phyloP scores from a whole-genome alignment of 2,329 filamentous ascomycete species.

The Penicillium capsulatum region DNA sequence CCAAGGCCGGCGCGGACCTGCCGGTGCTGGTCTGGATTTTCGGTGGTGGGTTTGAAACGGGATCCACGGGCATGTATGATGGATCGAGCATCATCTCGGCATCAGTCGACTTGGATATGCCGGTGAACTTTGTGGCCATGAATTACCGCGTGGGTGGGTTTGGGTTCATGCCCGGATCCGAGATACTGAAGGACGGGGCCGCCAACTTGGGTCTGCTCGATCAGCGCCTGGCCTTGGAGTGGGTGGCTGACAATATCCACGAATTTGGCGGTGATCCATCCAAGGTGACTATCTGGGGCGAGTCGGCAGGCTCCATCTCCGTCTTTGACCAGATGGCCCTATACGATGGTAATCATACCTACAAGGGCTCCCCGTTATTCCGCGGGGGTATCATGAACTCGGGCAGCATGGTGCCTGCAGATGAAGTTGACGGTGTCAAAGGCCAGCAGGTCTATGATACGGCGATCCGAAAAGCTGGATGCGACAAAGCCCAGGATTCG shows the following conservation, averaged over 20 bases:
- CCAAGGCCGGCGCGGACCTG: constrained; percentile 52
- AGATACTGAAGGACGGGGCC: constrained; percentile 63
- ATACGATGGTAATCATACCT: constrained; percentile 67
- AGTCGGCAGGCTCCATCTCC: constrained; percentile 67
- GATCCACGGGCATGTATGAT: constrained; percentile 47
- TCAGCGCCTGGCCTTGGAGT: constrained; percentile 67
- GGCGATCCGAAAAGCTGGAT: constrained; percentile 47
- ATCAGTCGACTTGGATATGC: constrained; percentile 52
- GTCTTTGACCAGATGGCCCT: constrained; percentile 72
- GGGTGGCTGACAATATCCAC: constrained; percentile 72
- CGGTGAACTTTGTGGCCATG: constrained; percentile 69
- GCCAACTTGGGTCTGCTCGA: constrained; percentile 69
- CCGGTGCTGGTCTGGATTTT: constrained; percentile 70
- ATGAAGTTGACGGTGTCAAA: constrained; percentile 62
- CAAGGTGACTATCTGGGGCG: constrained; percentile 78
- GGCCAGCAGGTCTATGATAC: constrained; percentile 54
- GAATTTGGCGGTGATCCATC: constrained; percentile 73
- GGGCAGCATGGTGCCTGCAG: constrained; percentile 59
- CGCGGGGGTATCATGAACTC: constrained; percentile 75
- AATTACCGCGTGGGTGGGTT: constrained; percentile 75
- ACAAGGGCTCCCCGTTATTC: constrained; percentile 72
- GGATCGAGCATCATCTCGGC: constrained; percentile 30
- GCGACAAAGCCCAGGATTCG: constrained; percentile 39
- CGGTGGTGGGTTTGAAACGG: constrained; percentile 52
- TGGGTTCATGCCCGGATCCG: constrained; percentile 66